Conservation (phyloP, 2,329 filamentous ascomycete genomes). For the Trichoderma breve region DNA sequence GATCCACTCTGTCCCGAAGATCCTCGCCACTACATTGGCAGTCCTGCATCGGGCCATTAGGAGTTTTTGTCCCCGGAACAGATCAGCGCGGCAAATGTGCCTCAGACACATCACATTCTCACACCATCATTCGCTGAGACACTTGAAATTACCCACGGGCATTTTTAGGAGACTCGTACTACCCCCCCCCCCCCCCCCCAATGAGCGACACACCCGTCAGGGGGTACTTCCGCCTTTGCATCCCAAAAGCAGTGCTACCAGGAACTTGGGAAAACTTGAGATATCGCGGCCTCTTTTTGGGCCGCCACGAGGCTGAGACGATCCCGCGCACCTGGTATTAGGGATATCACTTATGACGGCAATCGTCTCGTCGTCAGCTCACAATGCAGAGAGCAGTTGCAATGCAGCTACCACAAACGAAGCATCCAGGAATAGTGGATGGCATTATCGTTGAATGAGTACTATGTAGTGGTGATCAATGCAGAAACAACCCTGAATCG, state of each 20-base stretch:
- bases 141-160: conserved; percentile 5
- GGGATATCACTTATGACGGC: conserved; percentile 2
- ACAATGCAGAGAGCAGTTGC: neutral
- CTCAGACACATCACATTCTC: conserved; percentile 14
- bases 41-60: neutral
- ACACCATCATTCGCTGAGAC: conserved; percentile 9
- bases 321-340: conserved; percentile 8
- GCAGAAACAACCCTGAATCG: neutral
- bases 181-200: too few species aligned
- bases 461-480: neutral
- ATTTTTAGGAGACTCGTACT: neutral
- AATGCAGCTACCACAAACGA: neutral
- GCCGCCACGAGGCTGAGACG: conserved; percentile 4
- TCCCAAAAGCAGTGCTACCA: neutral
- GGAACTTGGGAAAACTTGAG: neutral
- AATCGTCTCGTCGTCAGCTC: neutral
- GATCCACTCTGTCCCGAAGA: neutral
- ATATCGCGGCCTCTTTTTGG: neutral
- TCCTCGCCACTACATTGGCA: neutral
- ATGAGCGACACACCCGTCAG: neutral
- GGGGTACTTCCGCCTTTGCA: neutral
- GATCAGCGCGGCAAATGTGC: conserved; percentile 13
- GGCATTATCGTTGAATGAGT: neutral
- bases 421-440: neutral
- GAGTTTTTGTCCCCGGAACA: neutral